phyloP scores from a whole-genome alignment of 202 grass and related monocot genomes.

The Cymbopogon flexuosus region DNA sequence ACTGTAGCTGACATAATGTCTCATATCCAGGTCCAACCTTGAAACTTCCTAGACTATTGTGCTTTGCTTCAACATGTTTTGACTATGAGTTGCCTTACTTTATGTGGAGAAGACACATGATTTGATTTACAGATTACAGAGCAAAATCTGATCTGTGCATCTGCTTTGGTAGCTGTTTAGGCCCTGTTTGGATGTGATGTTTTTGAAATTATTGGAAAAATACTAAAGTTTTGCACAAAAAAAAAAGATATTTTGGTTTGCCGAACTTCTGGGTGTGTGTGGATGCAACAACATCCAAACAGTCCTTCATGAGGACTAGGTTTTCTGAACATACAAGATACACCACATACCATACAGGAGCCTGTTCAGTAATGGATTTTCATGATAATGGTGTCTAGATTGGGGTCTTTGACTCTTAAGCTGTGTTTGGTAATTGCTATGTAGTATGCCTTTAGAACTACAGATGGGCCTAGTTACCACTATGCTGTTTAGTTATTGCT shows the following conservation, averaged over 20 bases:
- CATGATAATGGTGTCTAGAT: background rate
- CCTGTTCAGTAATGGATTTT: background rate
- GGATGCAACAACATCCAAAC: background rate
- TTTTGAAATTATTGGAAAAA: background rate
- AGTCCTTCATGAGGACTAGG: background rate
- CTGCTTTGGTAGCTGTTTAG: slow-evolving; percentile 11
- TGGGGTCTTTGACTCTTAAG: background rate
- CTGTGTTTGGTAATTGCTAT: slow-evolving; percentile 22
- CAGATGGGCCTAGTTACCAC: background rate
- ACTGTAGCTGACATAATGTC: slow-evolving; percentile 70
- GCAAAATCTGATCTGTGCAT: background rate
- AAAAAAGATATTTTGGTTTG: too few relatives aligned
- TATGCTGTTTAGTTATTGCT: slow-evolving; percentile 24
- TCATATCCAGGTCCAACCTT: slow-evolving; percentile 62
- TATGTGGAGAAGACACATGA: background rate
- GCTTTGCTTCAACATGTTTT: slow-evolving; percentile 27
- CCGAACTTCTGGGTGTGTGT: too few relatives aligned
- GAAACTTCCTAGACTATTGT: background rate
- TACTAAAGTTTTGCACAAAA: background rate
- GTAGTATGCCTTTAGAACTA: slow-evolving; percentile 13
- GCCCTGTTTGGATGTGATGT: background rate
- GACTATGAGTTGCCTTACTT: slow-evolving; percentile 2
- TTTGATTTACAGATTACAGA: slow-evolving; percentile 14
- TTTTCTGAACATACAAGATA: background rate
- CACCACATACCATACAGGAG: background rate